Evolutionary conservation across 345 rosid species (phyloP).

Genomic region (rapeseed (Brassica napus)): Da-Ae NC_063439.1:21338501-21339000

Average conservation of each 20-base stretch:
- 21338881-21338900: not conserved
- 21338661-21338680: not conserved
- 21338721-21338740: not conserved
- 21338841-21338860: no score
- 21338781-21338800: not conserved
- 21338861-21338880: no score
- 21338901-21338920: not conserved
- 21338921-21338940: no score
- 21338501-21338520: not conserved
- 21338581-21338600: not conserved
- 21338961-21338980: not conserved
- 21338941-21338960: not conserved
- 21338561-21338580: not conserved
- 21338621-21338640: not conserved
- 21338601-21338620: not conserved
- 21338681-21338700: not conserved
- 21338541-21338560: not conserved
- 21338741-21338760: not conserved
- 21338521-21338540: not conserved
- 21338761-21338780: not conserved
- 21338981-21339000: no score
- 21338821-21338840: no score
- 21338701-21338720: not conserved
- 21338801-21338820: not conserved
- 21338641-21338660: not conserved